Percentiles rank a stretch among this genome's conserved stretches.
Evolutionary conservation across 1,284 basidiomycete genomes (phyloP).

Genomic region (Marasmius fiardii): DNA sequence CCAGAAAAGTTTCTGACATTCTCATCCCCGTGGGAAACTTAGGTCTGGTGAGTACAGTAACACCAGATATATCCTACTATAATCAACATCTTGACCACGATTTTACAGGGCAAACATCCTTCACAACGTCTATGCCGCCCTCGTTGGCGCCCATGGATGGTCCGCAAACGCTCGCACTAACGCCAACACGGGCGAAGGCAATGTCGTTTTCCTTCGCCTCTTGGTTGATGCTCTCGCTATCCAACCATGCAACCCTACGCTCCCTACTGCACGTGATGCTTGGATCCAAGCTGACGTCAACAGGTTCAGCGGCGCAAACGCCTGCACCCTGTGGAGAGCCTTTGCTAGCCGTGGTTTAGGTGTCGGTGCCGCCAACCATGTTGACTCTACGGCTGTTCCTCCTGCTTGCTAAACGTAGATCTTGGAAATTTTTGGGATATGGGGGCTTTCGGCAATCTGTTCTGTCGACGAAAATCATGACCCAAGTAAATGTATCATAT

Average conservation of each 20-base stretch:
- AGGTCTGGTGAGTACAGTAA: no score
- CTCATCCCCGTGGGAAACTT: background rate
- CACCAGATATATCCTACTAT: conserved; percentile 22
- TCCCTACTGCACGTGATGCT: conserved; percentile 37
- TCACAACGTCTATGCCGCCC: conserved; percentile 47
- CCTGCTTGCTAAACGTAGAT: background rate
- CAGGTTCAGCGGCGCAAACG: conserved; percentile 43
- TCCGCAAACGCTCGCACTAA: conserved; percentile 35
- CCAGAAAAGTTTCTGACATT: background rate
- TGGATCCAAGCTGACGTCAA: conserved; percentile 53
- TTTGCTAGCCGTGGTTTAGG: conserved; percentile 52
- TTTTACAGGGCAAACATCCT: conserved; percentile 45
- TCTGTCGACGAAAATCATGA: no score
- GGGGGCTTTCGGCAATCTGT: no score
- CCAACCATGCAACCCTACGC: conserved; percentile 51
- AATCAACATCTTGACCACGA: conserved; percentile 26
- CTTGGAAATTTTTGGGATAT: no score
- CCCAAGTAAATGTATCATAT: no score
- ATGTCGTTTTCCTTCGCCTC: conserved; percentile 44
- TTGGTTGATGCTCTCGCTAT: conserved; percentile 47
- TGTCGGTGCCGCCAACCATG: conserved; percentile 29
- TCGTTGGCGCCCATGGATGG: conserved; percentile 40
- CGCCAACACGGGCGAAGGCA: conserved; percentile 38
- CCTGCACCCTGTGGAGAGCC: conserved; percentile 41
- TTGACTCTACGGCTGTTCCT: background rate